Evolutionary conservation across 2,329 filamentous ascomycete species (phyloP), one percentile per base, ranked within the genome.

Genomic region (Arachnopeziza araneosa): DNA sequence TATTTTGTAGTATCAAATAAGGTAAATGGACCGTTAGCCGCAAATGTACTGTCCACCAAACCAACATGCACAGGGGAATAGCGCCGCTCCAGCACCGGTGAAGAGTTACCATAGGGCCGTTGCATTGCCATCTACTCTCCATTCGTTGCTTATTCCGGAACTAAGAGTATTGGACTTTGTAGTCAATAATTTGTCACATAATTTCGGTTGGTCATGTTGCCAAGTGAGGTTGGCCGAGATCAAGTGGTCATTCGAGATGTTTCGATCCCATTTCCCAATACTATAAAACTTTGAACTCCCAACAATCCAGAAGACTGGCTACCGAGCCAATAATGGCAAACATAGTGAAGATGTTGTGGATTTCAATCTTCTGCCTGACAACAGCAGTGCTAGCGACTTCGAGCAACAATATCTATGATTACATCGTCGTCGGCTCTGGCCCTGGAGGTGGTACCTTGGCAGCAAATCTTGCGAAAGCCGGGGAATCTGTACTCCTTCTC

Each of bases 391-490:
- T 44, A 4, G 36, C 36, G 36, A 44, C 4, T 30, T 30, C 26
- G 4, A 30, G 26, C 26, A 30, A 44, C 32, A 55, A 55, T 26
- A 26, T 23, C 2, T 82, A 82, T 67, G 80, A 83, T 58, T 83
- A 82, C 71, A 74, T 83, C 22, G 73, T 83, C 17, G 78, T 83
- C 26, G 80, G 80, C 8, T 80, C 78, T 26, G 79, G 79, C 23
- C 72, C 79, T n/a, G 80, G 79, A 48, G 79, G 79, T 57, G 78
- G 75, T 50, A 78, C 80, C 49, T 67, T 82, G 17, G 78, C 80
- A 48, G 76, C 78, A 50, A 74, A 79, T 55, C 75, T 83, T 53
- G 80, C 80, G 10, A 74, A 79, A 48, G 78, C 77, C 50, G 80
- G 80, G 52, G 75, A 78, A 69, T 79, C 76, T 63, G 79, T 79